Evolutionary conservation across 2,329 filamentous ascomycete genomes (phyloP).

Genomic region (Fusarium pseudocircinatum): DNA sequence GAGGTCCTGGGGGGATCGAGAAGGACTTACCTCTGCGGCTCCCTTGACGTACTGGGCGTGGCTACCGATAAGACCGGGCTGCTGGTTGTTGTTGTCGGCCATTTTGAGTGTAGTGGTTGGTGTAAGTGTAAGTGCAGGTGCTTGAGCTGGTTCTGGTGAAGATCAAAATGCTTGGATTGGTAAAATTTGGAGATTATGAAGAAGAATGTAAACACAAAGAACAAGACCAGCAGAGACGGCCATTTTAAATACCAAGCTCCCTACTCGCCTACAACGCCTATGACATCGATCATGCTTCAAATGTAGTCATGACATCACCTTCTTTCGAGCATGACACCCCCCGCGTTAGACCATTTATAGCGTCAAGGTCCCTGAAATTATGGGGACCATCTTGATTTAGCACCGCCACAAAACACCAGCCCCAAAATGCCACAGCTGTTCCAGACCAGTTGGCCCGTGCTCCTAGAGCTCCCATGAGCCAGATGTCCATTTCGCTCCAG

Average conservation of each 20-base stretch:
- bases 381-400: not conserved
- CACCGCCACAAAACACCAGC: conserved; percentile 19
- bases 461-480: conserved; percentile 29
- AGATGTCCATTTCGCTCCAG: conserved; percentile 35
- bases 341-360: conserved; percentile 31
- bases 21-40: conserved; percentile 65
- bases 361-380: conserved; percentile 25
- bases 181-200: not conserved
- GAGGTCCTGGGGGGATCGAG: not conserved
- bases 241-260: conserved; percentile 30
- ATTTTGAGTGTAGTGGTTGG: conserved; percentile 30
- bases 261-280: conserved; percentile 24
- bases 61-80: conserved; percentile 67
- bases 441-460: conserved; percentile 22
- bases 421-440: conserved; percentile 25
- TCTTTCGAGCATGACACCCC: not conserved
- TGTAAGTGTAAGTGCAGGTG: not conserved
- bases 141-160: not conserved
- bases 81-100: conserved; percentile 41
- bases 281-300: conserved; percentile 41
- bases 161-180: not conserved
- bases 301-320: conserved; percentile 44
- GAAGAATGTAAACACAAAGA: not conserved
- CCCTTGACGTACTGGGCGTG: conserved; percentile 77
- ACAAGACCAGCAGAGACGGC: not conserved